Evolutionary conservation across 305 asterid species (phyloP).

Genomic region (Rubia tinctorum): DNA sequence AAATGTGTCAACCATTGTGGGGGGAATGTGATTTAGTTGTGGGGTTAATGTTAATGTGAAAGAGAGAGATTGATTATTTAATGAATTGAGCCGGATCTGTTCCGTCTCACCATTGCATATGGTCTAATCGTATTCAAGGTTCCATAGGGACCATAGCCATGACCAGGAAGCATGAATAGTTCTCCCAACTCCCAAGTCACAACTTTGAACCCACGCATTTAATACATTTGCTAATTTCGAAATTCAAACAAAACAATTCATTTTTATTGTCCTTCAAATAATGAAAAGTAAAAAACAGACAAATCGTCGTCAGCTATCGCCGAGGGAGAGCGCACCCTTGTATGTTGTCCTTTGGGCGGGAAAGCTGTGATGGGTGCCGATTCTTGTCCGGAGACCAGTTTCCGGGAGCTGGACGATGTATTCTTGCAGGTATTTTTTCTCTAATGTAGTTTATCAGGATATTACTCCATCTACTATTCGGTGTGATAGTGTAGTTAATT

Average conservation of each 20-base stretch:
- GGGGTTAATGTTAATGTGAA: too few species aligned
- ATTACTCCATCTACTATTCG: neutral
- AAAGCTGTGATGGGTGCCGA: conserved; percentile 33
- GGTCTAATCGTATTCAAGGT: neutral
- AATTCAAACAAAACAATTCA: neutral
- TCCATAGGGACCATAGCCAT: neutral
- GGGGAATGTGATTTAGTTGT: too few species aligned
- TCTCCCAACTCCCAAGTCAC: neutral
- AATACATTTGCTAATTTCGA: neutral
- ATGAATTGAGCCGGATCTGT: too few species aligned
- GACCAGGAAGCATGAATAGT: neutral
- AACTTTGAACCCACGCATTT: neutral
- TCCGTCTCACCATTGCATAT: neutral
- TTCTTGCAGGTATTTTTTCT: conserved; percentile 65
- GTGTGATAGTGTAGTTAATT: neutral
- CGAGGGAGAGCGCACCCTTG: neutral
- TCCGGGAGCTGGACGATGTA: conserved; percentile 78
- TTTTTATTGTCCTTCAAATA: too few species aligned
- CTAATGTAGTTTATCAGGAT: neutral
- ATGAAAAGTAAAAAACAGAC: neutral
- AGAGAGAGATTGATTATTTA: too few species aligned
- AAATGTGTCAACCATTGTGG: too few species aligned
- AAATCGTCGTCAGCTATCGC: neutral
- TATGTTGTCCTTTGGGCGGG: conserved; percentile 1
- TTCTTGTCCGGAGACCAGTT: conserved; percentile 62